Conservation (phyloP, 2,329 filamentous ascomycete species). For the Passalora sequoiae region DNA sequence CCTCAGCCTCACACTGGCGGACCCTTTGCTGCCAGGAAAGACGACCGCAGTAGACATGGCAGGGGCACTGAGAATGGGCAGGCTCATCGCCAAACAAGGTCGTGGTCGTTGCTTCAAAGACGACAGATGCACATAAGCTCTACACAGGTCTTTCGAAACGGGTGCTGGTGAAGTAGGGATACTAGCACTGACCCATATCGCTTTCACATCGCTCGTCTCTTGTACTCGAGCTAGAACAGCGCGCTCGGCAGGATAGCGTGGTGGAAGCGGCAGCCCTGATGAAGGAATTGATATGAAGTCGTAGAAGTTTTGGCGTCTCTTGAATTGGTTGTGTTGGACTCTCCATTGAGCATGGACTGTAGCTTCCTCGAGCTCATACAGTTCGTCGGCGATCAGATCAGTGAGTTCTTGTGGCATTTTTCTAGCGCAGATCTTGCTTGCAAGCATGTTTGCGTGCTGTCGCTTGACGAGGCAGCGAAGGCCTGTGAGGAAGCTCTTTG, state of each 20-base stretch:
- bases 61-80: too few relatives aligned
- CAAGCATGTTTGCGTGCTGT: slow-evolving; percentile 6
- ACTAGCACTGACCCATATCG: neutral
- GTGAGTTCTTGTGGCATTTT: slow-evolving; percentile 9
- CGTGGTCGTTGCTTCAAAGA: neutral
- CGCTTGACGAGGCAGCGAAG: slow-evolving; percentile 6
- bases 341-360: neutral
- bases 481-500: slow-evolving; percentile 13
- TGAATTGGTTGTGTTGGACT: neutral
- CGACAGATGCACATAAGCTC: neutral
- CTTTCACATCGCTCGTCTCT: neutral
- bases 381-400: slow-evolving; percentile 5
- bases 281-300: neutral
- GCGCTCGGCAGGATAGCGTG: neutral
- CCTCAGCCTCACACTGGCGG: neutral
- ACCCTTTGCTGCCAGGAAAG: neutral
- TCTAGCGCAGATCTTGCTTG: neutral
- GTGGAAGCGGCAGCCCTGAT: neutral
- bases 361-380: slow-evolving; percentile 2
- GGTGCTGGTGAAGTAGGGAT: neutral
- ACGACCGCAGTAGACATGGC: neutral
- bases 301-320: too few relatives aligned
- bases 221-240: neutral
- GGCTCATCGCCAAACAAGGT: neutral
- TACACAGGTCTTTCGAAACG: too few relatives aligned